Evolutionary conservation across 1,284 basidiomycete genomes (phyloP), one percentile per base, ranked within the genome.

Genomic region (Cutaneotrichosporon sp.): DNA sequence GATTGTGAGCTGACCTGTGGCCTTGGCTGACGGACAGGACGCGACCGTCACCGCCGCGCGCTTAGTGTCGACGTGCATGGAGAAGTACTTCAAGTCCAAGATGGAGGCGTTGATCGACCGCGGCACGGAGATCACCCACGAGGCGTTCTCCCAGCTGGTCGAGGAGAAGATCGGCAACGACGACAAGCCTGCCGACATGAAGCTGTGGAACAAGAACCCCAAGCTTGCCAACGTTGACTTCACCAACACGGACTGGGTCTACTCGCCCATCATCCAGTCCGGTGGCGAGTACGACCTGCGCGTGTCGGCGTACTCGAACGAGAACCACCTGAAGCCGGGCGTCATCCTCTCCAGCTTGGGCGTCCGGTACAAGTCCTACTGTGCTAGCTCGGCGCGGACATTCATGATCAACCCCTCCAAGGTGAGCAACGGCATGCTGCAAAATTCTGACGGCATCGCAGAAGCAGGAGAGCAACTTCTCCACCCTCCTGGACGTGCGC

Each of bases 251-350:
- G 95, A 98, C 79, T 95, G 95, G 81, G 91, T 92, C 69, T 97
- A 95, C 78, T 87, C 91, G 5, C 95, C 95, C 3, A 95, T 97
- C 76, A 91, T 98, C 72, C 95, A 97, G 74, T 97, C 94, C 3
- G 90, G 89, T 58, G 90, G 91, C 18, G 89, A 91, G 14, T 98
- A 97, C 75, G 95, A 98, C 74, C 83, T 98, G 55, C 87, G 89
- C 65, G 89, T 89, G 25, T 91, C 88, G 2, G 92, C 91, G 0
- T 88, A 92, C 75, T 95, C 94, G 2, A 89, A 90, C 27, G 81
- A 85, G 33, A 90, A 95, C 72, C 85, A 85, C 62, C 90, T 97
- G 66, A 92, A 94, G 76, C 90, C 93, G 63, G 95, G 94, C 29
- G 91, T 98, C 43, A 87, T 98, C 60, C 82, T 98, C 2, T 88